Percentiles rank a stretch among this genome's conserved stretches.
phyloP scores from a whole-genome alignment of 2,329 filamentous ascomycete genomes.

The Paraconiothyrium brasiliense region DNA sequence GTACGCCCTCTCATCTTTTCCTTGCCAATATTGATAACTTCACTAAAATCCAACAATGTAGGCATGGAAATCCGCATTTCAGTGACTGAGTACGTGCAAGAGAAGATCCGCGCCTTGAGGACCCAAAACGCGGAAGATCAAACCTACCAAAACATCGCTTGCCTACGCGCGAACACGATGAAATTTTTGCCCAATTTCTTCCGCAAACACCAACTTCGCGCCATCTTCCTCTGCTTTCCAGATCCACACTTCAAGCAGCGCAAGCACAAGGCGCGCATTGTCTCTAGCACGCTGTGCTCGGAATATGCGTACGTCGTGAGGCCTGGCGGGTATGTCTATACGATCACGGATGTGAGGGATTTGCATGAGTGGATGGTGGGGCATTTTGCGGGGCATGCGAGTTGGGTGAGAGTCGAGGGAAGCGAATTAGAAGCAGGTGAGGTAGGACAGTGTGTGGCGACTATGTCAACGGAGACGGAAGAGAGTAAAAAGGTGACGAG shows the following conservation, averaged over 20 bases:
- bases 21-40: constrained; percentile 4
- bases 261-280: constrained; percentile 97
- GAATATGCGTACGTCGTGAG: constrained; percentile 91
- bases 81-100: constrained; percentile 89
- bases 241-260: constrained; percentile 97
- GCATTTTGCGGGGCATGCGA: constrained; percentile 80
- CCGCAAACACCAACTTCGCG: constrained; percentile 77
- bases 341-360: constrained; percentile 96
- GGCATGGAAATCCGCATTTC: constrained; percentile 92
- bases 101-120: constrained; percentile 84
- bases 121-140: constrained; percentile 64
- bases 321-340: constrained; percentile 89
- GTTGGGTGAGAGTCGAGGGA: constrained; percentile 76
- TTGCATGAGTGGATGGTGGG: constrained; percentile 92
- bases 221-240: constrained; percentile 98
- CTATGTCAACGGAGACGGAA: constrained; percentile 88
- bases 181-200: constrained; percentile 99
- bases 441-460: constrained; percentile 73
- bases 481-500: constrained; percentile 96
- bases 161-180: constrained; percentile 94
- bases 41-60: constrained; percentile 43
- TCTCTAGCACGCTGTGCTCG: constrained; percentile 85
- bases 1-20: constrained; percentile 56
- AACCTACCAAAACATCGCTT: constrained; percentile 85
- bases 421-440: constrained; percentile 75